Conservation (phyloP, 352 stramenopile genomes). For the Phytophthora aleatoria region DNA sequence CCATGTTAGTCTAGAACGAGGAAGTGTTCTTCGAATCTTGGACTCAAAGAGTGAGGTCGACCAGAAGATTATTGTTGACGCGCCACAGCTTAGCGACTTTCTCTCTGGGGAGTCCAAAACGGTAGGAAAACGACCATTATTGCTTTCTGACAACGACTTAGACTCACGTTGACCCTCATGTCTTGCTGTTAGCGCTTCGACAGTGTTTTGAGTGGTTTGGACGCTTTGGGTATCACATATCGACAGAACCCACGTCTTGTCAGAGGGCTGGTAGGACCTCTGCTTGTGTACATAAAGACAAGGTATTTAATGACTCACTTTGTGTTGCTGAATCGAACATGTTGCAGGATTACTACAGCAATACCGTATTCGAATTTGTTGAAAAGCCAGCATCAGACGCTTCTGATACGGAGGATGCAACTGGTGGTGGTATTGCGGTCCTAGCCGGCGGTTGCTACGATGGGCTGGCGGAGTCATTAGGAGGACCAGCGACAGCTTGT, state of each 20-base stretch:
- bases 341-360: slow-evolving; percentile 89
- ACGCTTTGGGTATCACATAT: slow-evolving; percentile 65
- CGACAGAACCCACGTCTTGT: slow-evolving; percentile 75
- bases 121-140: slow-evolving; percentile 28
- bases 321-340: slow-evolving; percentile 1
- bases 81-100: slow-evolving; percentile 66
- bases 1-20: slow-evolving; percentile 63
- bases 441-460: slow-evolving; percentile 88
- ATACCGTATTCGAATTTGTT: slow-evolving; percentile 91
- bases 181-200: slow-evolving; percentile 64
- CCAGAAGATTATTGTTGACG: slow-evolving; percentile 67
- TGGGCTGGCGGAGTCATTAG: slow-evolving; percentile 67
- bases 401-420: slow-evolving; percentile 17
- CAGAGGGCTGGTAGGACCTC: slow-evolving; percentile 66
- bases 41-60: slow-evolving; percentile 84
- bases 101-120: slow-evolving; percentile 60
- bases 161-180: slow-evolving; percentile 8
- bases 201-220: slow-evolving; percentile 57
- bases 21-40: slow-evolving; percentile 86
- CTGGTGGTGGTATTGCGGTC: slow-evolving; percentile 67
- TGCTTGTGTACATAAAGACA: not conserved
- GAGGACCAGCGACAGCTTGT: slow-evolving; percentile 61
- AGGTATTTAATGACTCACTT: slow-evolving; percentile 3
- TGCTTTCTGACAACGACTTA: not conserved
- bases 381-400: slow-evolving; percentile 38